Evolutionary conservation across 2,329 filamentous ascomycete genomes (phyloP), one percentile per base, ranked within the genome.

Genomic region (Plenodomus lindquistii): DNA sequence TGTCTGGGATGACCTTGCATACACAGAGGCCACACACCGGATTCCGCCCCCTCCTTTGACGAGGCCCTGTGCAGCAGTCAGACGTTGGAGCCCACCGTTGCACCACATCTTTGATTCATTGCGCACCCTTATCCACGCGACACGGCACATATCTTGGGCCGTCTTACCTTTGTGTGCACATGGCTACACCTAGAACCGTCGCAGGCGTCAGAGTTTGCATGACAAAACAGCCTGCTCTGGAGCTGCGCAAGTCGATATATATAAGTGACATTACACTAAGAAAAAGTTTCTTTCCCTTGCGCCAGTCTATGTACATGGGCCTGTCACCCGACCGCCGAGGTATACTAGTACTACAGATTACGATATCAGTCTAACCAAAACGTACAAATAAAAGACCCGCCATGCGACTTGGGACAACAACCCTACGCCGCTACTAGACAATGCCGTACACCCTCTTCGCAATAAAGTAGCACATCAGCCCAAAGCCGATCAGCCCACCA

Each of bases 401-500:
- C 18, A 18, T 37, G 35, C 35, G 35, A 8, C 15, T 37, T 20
- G 16, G 3, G 9, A 17, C 9, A 37, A 17, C 11, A 16, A 18
- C 35, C 15, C 16, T 13, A 15, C 9, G 35, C 35, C 20, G 37
- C 5, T 50, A 11, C 27, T 42, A 72, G 15, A 72, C 66, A 38
- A 72, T 71, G 1, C 65, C 66, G 42, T 70, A 72, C 11, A 72
- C 60, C 85, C 87, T 82, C 79, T 94, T 95, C 16, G 91, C 91
- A 57, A 92, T 86, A 66, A 86, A 76, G 67, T 87, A 97, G 66
- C 92, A 95, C 4, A 79, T 81, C 21, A 92, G 66, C 0, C 91
- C 94, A 73, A 97, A 97, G 16, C 84, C 69, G 2, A 96, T 48
- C 38, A 97, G 73, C 0, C 89, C 89, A 1, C 79, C 88, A 1